Base-by-base conservation (phyloP, 768 basidiomycete species). In the Mycena kentingensis region DNA sequence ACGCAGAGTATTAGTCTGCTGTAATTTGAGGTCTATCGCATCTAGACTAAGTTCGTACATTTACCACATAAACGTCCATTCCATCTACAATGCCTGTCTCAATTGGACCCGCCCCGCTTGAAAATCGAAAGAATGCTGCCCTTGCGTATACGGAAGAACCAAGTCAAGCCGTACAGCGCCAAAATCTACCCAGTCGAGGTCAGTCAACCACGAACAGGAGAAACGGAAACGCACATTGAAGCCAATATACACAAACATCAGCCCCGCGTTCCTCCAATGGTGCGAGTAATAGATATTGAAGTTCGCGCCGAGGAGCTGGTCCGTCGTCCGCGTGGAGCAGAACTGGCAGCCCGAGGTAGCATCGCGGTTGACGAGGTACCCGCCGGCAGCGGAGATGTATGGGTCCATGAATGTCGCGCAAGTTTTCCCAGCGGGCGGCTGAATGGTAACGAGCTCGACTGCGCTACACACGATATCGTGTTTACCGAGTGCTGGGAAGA, bases 201-300 rank as follows among this genome's bases (percentile, higher is more conserved):
- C n/a, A n/a, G n/a, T n/a, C n/a, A 28, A 16, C 26, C 31, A 22
- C 34, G 8, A 16, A 12, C 7, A 18, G 25, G 16, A 45, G 36
- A 32, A 22, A 27, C 26, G n/a, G 46, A 13, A 13, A 54, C 70
- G 54, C 54, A 80, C 76, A 54, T 82, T 81, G 60, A 78, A 73
- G 1, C 65, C 57, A 46, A 77, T 74, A 54, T 76, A 83, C 0
- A 63, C 79, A 55, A 73, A 74, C 57, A 84, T 62, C 27, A 85
- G 63, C 0, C 81, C 80, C 48, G 77, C 73, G 60, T 84, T 66
- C 28, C 81, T 66, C 80, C 81, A 84, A 38, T 75, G 73, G 42
- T 70, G 60, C 24, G 69, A 68, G 38, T 85, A 90, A 39, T 65
- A 73, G 27, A 90, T 85, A 58, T 84, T 85, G 69, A 90, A 87